Conservation (phyloP, 2,329 filamentous ascomycete genomes). For the Claviceps lovelessii region DNA sequence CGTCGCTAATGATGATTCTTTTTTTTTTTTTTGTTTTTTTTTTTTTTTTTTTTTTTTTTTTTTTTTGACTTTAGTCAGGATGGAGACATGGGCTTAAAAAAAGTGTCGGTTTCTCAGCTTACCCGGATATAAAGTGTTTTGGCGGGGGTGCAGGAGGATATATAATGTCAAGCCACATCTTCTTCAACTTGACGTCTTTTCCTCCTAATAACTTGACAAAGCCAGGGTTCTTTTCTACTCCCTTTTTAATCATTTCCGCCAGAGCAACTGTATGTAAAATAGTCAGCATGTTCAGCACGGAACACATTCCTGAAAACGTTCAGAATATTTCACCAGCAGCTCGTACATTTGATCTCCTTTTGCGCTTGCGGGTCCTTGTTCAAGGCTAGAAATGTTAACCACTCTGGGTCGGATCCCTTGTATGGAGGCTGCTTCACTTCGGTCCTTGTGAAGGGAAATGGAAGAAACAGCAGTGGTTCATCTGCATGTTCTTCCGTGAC, state of each 20-base stretch:
- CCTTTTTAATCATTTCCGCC: slow-evolving; percentile 20
- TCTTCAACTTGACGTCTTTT: slow-evolving; percentile 31
- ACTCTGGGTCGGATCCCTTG: slow-evolving; percentile 46
- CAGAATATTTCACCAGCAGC: background rate
- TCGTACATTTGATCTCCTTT: slow-evolving; percentile 32
- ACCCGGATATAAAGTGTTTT: slow-evolving; percentile 46
- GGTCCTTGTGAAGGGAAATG: slow-evolving; percentile 45
- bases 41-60: no score
- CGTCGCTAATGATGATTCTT: slow-evolving; percentile 36
- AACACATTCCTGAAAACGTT: background rate
- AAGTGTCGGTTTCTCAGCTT: slow-evolving; percentile 9
- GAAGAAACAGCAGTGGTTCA: slow-evolving; percentile 39
- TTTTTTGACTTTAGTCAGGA: background rate
- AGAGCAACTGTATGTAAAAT: slow-evolving; percentile 13
- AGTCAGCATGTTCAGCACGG: background rate
- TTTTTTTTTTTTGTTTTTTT: background rate
- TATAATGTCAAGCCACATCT: slow-evolving; percentile 46
- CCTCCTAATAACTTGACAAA: slow-evolving; percentile 32
- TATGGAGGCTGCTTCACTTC: slow-evolving; percentile 35
- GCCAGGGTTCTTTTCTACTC: slow-evolving; percentile 26
- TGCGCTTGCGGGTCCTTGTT: slow-evolving; percentile 36
- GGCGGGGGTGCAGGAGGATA: slow-evolving; percentile 47
- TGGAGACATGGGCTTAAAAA: background rate
- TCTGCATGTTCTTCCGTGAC: slow-evolving; percentile 29
- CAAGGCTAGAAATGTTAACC: slow-evolving; percentile 45